Percentiles rank a stretch among this genome's conserved stretches.
These are phyloP conservation scores for Blastomyces parvus DNA, from an alignment of 2,329 filamentous ascomycete genomes.

Conservation along the genomic window DNA sequence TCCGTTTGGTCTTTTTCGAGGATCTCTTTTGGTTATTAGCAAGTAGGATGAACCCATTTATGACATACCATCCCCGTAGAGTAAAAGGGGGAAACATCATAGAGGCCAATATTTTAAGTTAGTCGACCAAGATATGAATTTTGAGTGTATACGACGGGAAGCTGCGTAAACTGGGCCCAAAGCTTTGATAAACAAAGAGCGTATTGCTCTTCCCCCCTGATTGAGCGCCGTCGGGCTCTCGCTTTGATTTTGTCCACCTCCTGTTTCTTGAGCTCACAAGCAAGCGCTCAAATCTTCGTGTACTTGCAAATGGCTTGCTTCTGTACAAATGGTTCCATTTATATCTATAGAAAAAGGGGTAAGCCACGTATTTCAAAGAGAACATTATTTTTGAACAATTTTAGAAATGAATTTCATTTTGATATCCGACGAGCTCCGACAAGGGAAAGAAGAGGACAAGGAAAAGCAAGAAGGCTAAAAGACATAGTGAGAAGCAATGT, in stretches of 20 bases:
- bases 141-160: background rate
- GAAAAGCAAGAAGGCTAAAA: background rate
- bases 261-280: background rate
- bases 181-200: background rate
- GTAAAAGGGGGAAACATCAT: background rate
- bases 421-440: slow-evolving; percentile 5
- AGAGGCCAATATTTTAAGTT: background rate
- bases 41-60: background rate
- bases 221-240: background rate
- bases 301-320: background rate
- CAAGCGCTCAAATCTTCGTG: background rate
- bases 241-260: background rate
- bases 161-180: background rate
- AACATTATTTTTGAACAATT: slow-evolving; percentile 3
- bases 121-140: background rate
- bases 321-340: background rate
- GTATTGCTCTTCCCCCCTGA: background rate
- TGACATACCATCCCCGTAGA: background rate
- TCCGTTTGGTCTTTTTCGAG: background rate
- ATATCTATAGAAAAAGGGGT: background rate
- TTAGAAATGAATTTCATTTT: slow-evolving; percentile 5
- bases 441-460: background rate
- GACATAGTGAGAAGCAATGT: background rate
- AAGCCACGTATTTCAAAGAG: background rate
- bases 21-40: background rate